These are phyloP conservation scores for Phaeomoniella chlamydospora DNA, from an alignment of 2,329 filamentous ascomycete species.

Conservation along the genomic window DNA sequence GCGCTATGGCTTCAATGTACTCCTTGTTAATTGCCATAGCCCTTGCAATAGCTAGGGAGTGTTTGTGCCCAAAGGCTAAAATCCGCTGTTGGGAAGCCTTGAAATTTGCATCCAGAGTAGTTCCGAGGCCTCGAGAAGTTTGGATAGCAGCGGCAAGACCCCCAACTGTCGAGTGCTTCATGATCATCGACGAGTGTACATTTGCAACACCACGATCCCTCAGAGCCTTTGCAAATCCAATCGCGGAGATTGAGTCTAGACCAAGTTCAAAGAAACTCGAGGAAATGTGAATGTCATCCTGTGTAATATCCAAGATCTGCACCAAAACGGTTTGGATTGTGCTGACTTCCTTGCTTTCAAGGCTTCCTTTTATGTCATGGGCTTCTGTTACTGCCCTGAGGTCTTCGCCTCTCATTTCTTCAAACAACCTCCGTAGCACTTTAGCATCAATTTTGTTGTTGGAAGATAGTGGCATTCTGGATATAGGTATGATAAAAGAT, in stretches of 20 bases:
- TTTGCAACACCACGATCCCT: constrained; percentile 48
- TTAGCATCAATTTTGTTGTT: constrained; percentile 85
- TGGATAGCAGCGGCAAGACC: constrained; percentile 24
- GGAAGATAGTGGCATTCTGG: constrained; percentile 61
- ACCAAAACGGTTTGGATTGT: constrained; percentile 40
- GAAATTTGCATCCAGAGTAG: constrained; percentile 19
- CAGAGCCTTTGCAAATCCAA: constrained; percentile 52
- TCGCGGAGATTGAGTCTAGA: constrained; percentile 73
- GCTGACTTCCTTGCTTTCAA: background rate
- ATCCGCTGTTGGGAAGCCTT: constrained; percentile 19
- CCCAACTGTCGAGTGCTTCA: constrained; percentile 43
- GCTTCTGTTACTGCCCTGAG: background rate
- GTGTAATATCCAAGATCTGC: constrained; percentile 33
- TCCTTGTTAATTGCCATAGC: constrained; percentile 34
- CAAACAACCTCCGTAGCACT: constrained; percentile 52
- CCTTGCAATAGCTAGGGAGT: constrained; percentile 38
- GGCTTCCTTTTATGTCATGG: too few relatives aligned
- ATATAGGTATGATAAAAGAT: constrained; percentile 61
- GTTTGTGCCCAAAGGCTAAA: constrained; percentile 46
- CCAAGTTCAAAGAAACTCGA: constrained; percentile 75
- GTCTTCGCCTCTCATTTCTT: constrained; percentile 24
- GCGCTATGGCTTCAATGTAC: constrained; percentile 58
- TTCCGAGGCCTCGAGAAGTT: background rate
- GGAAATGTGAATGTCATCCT: constrained; percentile 30
- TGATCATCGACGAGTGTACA: constrained; percentile 50